These are phyloP conservation scores for Coemansia guatemalensis DNA, from an alignment of 192 early-diverging fungal genomes.

Conservation along the genomic window DNA sequence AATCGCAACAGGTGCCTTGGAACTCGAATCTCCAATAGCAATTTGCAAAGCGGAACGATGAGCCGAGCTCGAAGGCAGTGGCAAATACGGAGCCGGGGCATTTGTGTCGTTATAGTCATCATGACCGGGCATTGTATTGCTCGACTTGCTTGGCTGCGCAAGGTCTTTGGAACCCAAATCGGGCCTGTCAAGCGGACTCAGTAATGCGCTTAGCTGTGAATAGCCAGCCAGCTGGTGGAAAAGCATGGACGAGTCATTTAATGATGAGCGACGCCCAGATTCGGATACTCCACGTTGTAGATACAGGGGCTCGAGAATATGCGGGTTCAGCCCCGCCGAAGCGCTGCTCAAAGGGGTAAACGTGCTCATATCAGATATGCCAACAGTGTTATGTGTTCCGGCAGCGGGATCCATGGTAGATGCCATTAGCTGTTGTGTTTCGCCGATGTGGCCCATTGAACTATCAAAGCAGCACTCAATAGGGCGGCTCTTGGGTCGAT, in stretches of 20 bases:
- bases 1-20: slow-evolving; percentile 1
- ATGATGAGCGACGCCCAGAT: slow-evolving; percentile 26
- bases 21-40: too few species aligned
- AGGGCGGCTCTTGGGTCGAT: slow-evolving; percentile 2
- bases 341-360: slow-evolving; percentile 11
- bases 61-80: not conserved
- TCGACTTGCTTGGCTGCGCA: too few species aligned
- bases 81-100: not conserved
- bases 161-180: not conserved
- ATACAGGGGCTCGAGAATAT: slow-evolving; percentile 25
- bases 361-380: slow-evolving; percentile 1
- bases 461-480: slow-evolving; percentile 11
- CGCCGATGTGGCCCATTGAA: slow-evolving; percentile 12
- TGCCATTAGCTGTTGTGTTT: not conserved
- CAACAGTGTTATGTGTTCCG: slow-evolving; percentile 3
- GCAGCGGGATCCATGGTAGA: not conserved
- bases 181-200: not conserved
- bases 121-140: too few species aligned
- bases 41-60: too few species aligned
- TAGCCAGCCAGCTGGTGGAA: slow-evolving; percentile 25
- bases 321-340: slow-evolving; percentile 12
- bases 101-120: too few species aligned
- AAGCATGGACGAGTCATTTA: slow-evolving; percentile 9
- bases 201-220: not conserved
- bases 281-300: slow-evolving; percentile 44